phyloP scores from a whole-genome alignment of 345 rosid species.

The Gynandropsis gynandra region DNA sequence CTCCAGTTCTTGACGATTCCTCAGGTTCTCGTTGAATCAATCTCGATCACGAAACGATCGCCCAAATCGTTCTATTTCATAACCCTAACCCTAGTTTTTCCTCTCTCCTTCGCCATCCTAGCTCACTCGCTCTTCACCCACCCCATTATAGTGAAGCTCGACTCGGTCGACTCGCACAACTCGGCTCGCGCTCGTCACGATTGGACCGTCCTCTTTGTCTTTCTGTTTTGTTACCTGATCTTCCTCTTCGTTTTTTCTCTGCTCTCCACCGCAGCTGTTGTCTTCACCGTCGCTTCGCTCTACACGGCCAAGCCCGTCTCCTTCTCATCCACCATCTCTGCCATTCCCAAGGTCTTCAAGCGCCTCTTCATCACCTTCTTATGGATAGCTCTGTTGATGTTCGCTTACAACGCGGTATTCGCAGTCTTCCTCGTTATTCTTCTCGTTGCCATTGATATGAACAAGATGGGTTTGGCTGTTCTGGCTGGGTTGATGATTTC shows the following conservation, averaged over 20 bases:
- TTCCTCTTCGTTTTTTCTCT: conserved; percentile 95
- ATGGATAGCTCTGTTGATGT: conserved; percentile 67
- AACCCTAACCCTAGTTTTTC: conserved; percentile 64
- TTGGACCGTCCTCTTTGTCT: conserved; percentile 59
- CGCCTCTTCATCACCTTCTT: conserved; percentile 74
- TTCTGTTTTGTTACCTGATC: conserved; percentile 65
- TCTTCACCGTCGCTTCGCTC: conserved; percentile 88
- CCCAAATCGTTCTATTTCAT: conserved; percentile 57
- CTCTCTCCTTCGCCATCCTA: conserved; percentile 73
- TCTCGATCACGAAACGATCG: conserved; percentile 54
- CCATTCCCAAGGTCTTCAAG: conserved; percentile 73
- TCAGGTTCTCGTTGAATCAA: conserved; percentile 49
- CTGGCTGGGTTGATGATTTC: conserved; percentile 39
- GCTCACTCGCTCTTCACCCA: conserved; percentile 83
- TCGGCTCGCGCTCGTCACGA: conserved; percentile 42
- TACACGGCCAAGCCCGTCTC: conserved; percentile 79
- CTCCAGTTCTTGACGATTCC: conserved; percentile 52
- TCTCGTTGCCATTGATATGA: conserved; percentile 47
- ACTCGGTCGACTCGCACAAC: conserved; percentile 29
- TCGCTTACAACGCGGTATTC: conserved; percentile 51
- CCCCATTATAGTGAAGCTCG: conserved; percentile 45
- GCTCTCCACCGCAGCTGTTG: conserved; percentile 92
- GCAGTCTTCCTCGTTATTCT: conserved; percentile 39
- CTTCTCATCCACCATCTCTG: conserved; percentile 59
- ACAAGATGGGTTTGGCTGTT: conserved; percentile 34